Evolutionary conservation across 305 asterid species (phyloP), one percentile per base, ranked within the genome.

Genomic region (Plantago coronopus): DNA sequence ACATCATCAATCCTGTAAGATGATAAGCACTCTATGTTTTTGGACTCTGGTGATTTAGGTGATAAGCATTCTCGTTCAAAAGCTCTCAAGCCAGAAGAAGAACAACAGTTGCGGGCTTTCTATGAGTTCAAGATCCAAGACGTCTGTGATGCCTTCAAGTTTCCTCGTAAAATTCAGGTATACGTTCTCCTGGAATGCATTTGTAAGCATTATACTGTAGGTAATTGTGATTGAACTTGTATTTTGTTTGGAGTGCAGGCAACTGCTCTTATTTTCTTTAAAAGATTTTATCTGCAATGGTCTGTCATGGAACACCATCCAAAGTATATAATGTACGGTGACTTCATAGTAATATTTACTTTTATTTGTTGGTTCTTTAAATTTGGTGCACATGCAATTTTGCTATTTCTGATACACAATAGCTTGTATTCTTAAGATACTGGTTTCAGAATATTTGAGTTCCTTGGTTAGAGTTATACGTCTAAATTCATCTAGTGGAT

Each of bases 291-390:
- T 80, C 81, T 91, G 81, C 90, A 82, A 69, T 91, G 96, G 96
- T 88, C 95, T 19, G 98, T 88, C 64, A 88, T 91, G 96, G 96
- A 88, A 73, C 98, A 91, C 81, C 96, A 91, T 55, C 98, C 98
- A 17, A 86, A 91, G 78, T 77, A 86, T 76, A 82, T 86, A 81
- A 91, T 88, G 95, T 88, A 81, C 59, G 81, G 49, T 48, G 71
- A 42, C 63, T 70, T 79, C 77, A 69, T 63, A 58, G 43, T 49
- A 64, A 46, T 54, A 38, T 50, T 15, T 1, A 1, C 17, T 19
- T 48, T 19, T 25, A 27, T 27, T 27, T 27, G 34, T 27, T 27
- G 34, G 34, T 27, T 27, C 5, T 27, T 27, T 27, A 27, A 27
- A 27, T 27, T 27, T 27, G 34, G 34, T 25, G 29, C 2, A 25